A percentile compares a stretch with the other conserved stretches of the same genome.
phyloP scores from a whole-genome alignment of 2,329 filamentous ascomycete species.

The Apiospora kogelbergensis region DNA sequence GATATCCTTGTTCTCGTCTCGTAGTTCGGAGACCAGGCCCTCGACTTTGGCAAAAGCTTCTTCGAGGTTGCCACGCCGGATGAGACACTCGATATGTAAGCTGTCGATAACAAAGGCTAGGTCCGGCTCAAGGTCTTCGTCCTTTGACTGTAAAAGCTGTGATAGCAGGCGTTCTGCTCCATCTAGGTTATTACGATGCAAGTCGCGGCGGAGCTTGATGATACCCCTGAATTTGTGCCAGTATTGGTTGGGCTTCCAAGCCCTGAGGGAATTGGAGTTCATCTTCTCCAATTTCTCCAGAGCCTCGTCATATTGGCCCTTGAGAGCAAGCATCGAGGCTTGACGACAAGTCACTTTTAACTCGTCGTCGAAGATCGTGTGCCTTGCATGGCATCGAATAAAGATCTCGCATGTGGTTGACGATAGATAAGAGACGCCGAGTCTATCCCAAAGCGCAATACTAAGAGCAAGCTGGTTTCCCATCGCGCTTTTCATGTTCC shows the following conservation, averaged over 20 bases:
- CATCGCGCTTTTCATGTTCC: constrained; percentile 70
- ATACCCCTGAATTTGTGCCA: constrained; percentile 67
- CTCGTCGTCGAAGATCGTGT: constrained; percentile 69
- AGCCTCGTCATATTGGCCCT: constrained; percentile 71
- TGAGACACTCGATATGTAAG: constrained; percentile 52
- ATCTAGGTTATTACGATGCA: constrained; percentile 56
- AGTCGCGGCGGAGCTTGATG: constrained; percentile 62
- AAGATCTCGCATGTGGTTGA: constrained; percentile 70
- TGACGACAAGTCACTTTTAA: constrained; percentile 73
- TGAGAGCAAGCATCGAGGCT: constrained; percentile 64
- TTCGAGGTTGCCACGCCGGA: constrained; percentile 46
- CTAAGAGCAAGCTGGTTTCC: constrained; percentile 73
- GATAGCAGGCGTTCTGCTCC: constrained; percentile 50
- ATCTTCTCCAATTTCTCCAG: constrained; percentile 59
- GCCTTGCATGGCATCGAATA: constrained; percentile 65
- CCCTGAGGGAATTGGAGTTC: constrained; percentile 62
- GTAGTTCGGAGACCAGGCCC: constrained; percentile 39
- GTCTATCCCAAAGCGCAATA: constrained; percentile 72
- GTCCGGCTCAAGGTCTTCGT: constrained; percentile 52
- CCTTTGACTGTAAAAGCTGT: constrained; percentile 52
- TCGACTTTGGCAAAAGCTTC: constrained; percentile 50
- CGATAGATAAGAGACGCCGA: constrained; percentile 62
- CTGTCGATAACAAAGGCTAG: constrained; percentile 50
- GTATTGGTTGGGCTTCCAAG: constrained; percentile 76
- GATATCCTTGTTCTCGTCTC: constrained; percentile 52